Percentiles rank a stretch among this genome's conserved stretches.
These are phyloP conservation scores for Camptophora hylomeconis DNA, from an alignment of 2,329 filamentous ascomycete species.

Conservation along the genomic window DNA sequence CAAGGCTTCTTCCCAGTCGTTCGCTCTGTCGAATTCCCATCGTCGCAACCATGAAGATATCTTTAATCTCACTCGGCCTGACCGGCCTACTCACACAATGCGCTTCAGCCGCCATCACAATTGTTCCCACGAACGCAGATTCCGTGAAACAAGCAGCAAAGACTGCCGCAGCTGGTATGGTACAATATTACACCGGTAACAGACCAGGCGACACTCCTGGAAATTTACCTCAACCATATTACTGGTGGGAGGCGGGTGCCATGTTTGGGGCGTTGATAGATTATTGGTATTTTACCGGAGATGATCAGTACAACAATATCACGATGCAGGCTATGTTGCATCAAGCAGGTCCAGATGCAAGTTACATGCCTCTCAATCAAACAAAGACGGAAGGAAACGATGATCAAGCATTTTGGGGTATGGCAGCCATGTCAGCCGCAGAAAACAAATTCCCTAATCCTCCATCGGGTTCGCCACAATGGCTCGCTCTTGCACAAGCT, in stretches of 20 bases:
- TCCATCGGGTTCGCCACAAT: constrained; percentile 49
- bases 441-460: constrained; percentile 65
- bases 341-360: constrained; percentile 58
- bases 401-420: constrained; percentile 68
- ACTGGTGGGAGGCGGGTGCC: constrained; percentile 62
- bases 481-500: constrained; percentile 65
- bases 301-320: constrained; percentile 56
- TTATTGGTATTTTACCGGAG: constrained; percentile 75
- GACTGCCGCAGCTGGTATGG: constrained; percentile 34
- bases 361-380: constrained; percentile 60
- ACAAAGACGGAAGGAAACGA: constrained; percentile 37
- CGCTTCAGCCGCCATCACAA: constrained; percentile 11
- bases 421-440: constrained; percentile 65
- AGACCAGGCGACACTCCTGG: constrained; percentile 37
- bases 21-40: too few species aligned
- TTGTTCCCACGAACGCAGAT: constrained; percentile 19
- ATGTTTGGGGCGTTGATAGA: constrained; percentile 60
- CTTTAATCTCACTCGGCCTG: constrained; percentile 4
- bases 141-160: constrained; percentile 35
- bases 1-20: too few species aligned
- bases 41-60: too few species aligned
- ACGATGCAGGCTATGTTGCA: constrained; percentile 56
- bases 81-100: constrained; percentile 9
- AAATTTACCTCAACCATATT: constrained; percentile 39
- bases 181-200: constrained; percentile 38